phyloP scores from a whole-genome alignment of 371 early-diverging fungal species.

The Mucor piriformis region DNA sequence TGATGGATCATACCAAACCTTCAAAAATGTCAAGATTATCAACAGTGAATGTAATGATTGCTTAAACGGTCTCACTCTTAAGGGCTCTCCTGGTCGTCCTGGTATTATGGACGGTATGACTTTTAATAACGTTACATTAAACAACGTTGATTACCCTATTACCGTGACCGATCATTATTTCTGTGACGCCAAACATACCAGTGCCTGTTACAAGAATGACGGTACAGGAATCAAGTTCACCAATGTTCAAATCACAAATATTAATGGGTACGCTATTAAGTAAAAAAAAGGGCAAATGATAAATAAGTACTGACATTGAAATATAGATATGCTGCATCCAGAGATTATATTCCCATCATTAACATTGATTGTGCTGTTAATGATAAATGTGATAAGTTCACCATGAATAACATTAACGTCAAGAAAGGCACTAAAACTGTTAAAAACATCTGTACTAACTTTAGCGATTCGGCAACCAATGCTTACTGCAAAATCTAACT shows the following conservation, averaged over 20 bases:
- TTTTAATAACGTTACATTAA: constrained; percentile 27
- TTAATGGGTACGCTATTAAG: constrained; percentile 21
- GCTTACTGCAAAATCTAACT: constrained; percentile 7
- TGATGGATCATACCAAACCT: constrained; percentile 27
- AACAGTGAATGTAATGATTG: constrained; percentile 34
- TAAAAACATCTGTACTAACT: constrained; percentile 17
- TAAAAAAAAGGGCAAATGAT: no score
- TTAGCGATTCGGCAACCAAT: constrained; percentile 19
- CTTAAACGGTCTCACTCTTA: constrained; percentile 40
- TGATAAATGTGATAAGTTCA: constrained; percentile 31
- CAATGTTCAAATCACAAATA: constrained; percentile 26
- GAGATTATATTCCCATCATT: constrained; percentile 25
- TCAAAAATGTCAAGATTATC: constrained; percentile 26
- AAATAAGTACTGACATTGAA: not conserved
- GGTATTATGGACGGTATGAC: constrained; percentile 28
- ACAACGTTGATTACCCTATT: constrained; percentile 34
- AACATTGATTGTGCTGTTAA: constrained; percentile 31
- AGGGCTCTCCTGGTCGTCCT: constrained; percentile 42
- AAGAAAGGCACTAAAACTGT: constrained; percentile 19
- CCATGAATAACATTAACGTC: constrained; percentile 23
- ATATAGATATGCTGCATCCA: constrained; percentile 12
- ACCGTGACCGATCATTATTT: constrained; percentile 36
- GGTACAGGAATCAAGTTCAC: constrained; percentile 26
- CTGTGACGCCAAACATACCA: constrained; percentile 28
- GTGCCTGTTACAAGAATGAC: constrained; percentile 27